A percentile compares a stretch with the other conserved stretches of the same genome.
Conservation (phyloP, 1,284 basidiomycete species). For the Leccinum holopus region DNA sequence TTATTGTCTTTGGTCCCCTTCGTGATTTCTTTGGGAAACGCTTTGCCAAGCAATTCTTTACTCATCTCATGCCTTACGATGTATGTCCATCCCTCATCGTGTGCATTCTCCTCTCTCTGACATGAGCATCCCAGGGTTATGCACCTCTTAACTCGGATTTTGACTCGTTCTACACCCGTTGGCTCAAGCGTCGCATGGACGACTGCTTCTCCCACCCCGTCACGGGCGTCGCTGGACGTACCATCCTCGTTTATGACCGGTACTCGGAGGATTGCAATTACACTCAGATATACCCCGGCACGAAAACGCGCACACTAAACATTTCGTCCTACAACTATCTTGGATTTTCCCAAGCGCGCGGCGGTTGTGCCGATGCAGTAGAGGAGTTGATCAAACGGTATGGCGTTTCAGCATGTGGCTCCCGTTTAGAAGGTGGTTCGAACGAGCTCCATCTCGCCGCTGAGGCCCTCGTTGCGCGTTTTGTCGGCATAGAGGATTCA, state of each 20-base stretch:
- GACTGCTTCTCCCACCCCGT: constrained; percentile 95
- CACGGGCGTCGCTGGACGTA: constrained; percentile 94
- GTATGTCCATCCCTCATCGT: constrained; percentile 48
- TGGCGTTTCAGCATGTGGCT: no score
- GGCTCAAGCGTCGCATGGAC: constrained; percentile 91
- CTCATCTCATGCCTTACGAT: constrained; percentile 78
- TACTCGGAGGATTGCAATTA: constrained; percentile 81
- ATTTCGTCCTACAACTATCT: constrained; percentile 99
- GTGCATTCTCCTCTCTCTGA: constrained; percentile 7
- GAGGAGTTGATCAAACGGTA: no score
- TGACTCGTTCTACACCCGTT: constrained; percentile 98
- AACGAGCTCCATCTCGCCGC: no score
- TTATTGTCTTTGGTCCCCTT: constrained; percentile 89
- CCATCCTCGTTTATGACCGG: constrained; percentile 86
- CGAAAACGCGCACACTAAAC: constrained; percentile 87
- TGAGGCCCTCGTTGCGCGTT: no score
- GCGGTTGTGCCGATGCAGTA: no score
- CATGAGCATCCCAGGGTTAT: constrained; percentile 27
- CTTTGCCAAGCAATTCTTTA: constrained; percentile 70
- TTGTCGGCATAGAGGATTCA: no score
- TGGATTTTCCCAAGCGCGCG: constrained; percentile 69
- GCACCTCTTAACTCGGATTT: constrained; percentile 87
- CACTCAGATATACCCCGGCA: constrained; percentile 78
- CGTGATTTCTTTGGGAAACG: constrained; percentile 96
- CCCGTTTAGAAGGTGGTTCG: no score